Evolutionary conservation across 257 asterid species (phyloP).

Genomic region (Agastache rugosa): DNA sequence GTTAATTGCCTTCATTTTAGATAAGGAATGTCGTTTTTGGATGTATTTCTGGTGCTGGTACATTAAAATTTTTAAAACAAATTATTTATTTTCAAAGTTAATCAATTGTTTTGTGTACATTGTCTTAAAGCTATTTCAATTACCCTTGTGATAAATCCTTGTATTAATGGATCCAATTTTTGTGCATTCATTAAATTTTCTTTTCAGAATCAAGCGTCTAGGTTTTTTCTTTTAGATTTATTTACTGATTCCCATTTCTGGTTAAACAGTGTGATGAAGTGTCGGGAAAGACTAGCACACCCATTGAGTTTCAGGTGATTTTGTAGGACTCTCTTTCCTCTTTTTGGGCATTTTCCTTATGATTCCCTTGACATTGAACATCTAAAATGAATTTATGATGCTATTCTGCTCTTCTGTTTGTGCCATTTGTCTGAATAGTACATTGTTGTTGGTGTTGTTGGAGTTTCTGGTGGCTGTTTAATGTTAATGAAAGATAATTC

Average conservation of each 20-base stretch:
- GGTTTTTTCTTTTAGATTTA: conserved; percentile 5
- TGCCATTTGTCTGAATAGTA: neutral
- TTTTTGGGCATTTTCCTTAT: neutral
- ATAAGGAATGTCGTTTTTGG: neutral
- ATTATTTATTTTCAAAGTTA: neutral
- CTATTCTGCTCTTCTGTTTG: neutral
- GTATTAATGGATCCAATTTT: neutral
- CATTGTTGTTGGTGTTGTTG: neutral
- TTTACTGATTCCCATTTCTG: conserved; percentile 25
- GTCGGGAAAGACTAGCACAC: conserved; percentile 67
- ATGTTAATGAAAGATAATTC: neutral
- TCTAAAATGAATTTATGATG: neutral
- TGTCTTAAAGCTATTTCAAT: neutral
- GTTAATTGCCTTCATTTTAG: conserved; percentile 34
- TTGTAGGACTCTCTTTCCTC: conserved; percentile 19
- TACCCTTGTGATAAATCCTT: conserved; percentile 2
- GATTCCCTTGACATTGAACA: neutral
- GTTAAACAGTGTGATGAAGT: conserved; percentile 69
- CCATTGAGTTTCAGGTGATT: conserved; percentile 68
- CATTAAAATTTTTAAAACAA: neutral
- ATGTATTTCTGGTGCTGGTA: conserved; percentile 17
- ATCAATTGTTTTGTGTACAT: neutral
- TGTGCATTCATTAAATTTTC: neutral
- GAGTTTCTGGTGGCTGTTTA: neutral
- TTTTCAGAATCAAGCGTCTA: conserved; percentile 14